Evolutionary conservation across 1,284 basidiomycete genomes (phyloP).

Genomic region (Wallemia hederae): DNA sequence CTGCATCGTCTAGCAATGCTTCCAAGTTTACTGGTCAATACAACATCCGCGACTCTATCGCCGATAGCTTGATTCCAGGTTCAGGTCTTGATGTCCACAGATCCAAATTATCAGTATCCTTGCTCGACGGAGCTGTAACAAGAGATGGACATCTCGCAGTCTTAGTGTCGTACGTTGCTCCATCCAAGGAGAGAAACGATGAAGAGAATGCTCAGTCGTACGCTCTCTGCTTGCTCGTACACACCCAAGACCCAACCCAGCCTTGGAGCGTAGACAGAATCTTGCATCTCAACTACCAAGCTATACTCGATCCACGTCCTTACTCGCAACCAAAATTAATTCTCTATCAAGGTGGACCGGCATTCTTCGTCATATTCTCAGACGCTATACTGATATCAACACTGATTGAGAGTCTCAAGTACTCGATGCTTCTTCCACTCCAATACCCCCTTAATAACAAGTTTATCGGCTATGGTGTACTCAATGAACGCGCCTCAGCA

Average conservation of each 20-base stretch:
- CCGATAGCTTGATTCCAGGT: background rate
- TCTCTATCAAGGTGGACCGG: constrained; percentile 11
- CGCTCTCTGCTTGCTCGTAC: constrained; percentile 6
- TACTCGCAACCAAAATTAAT: constrained; percentile 16
- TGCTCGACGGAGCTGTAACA: background rate
- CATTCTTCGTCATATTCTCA: constrained; percentile 17
- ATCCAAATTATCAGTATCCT: background rate
- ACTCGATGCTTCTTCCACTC: constrained; percentile 15
- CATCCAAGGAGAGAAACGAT: background rate
- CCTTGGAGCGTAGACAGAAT: constrained; percentile 9
- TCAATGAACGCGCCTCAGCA: constrained; percentile 1
- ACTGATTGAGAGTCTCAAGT: constrained; percentile 9
- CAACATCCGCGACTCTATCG: background rate
- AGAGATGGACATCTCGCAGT: constrained; percentile 5
- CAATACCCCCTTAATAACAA: constrained; percentile 13
- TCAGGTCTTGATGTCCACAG: background rate
- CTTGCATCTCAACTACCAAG: constrained; percentile 11
- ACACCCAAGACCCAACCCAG: constrained; percentile 6
- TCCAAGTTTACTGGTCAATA: background rate
- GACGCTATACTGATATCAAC: constrained; percentile 16
- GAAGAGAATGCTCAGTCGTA: constrained; percentile 4
- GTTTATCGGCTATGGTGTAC: constrained; percentile 13
- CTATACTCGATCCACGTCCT: constrained; percentile 15
- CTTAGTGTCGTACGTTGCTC: constrained; percentile 5
- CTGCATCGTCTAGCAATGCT: background rate